These are phyloP conservation scores for Eucalyptus leucophloia DNA, from an alignment of 345 rosid genomes.

Conservation along the genomic window DNA sequence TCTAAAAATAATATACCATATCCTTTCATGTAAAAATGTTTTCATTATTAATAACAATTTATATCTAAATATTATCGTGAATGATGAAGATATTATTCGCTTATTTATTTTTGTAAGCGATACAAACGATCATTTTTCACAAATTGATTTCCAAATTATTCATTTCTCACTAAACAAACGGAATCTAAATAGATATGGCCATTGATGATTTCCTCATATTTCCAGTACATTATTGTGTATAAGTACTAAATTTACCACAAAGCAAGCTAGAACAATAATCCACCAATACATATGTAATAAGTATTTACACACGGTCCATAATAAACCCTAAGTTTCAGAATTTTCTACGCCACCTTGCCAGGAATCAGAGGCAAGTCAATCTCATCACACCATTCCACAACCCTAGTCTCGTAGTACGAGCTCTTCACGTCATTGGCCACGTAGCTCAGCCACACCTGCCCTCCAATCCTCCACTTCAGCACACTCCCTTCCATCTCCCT, in stretches of 20 bases:
- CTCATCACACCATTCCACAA: constrained; percentile 83
- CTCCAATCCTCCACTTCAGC: constrained; percentile 82
- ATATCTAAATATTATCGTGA: too few species aligned
- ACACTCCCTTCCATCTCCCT: constrained; percentile 94
- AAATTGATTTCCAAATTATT: too few species aligned
- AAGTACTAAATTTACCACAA: neutral
- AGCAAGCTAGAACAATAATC: neutral
- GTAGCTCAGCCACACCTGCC: constrained; percentile 67
- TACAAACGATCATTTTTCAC: rapidly evolving
- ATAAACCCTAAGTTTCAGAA: neutral
- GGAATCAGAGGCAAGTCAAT: constrained; percentile 74
- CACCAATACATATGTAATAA: neutral
- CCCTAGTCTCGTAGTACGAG: constrained; percentile 57
- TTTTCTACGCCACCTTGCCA: neutral
- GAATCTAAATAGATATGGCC: neutral
- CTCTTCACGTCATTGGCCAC: constrained; percentile 45
- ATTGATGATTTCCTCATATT: neutral
- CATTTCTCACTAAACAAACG: neutral
- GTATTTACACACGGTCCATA: neutral
- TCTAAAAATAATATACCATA: too few species aligned
- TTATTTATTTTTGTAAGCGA: too few species aligned
- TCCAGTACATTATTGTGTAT: neutral
- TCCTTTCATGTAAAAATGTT: too few species aligned
- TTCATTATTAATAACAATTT: neutral
- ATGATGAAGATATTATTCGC: too few species aligned